Evolutionary conservation across 169 alveolate species (phyloP), one percentile per base, ranked within the genome.

Genomic region (Perkinsus chesapeaki): DNA sequence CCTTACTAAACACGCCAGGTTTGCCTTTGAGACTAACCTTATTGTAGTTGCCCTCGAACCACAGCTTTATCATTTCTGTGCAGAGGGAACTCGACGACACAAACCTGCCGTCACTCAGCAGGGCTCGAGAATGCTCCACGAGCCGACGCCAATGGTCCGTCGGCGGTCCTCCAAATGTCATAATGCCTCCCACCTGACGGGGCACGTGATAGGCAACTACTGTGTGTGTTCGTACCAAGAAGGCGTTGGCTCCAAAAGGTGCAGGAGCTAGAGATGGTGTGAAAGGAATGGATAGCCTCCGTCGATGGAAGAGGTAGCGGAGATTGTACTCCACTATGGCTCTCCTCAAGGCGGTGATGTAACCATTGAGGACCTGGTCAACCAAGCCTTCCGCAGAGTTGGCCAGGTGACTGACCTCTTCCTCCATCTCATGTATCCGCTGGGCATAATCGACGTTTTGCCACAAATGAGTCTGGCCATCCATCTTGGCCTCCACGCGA

Each of bases 301-400:
- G 16, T 72, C 48, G 3, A 48, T 91, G 92, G 92, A 37, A n/a
- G 92, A 39, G n/a, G 38, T 37, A 39, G 12, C 60, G 39, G n/a
- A 91, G 39, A 36, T 38, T 38, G 92, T 91, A 91, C 39, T 91
- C 92, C 38, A 91, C 92, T 16, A 91, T 39, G 9, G 72, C 92
- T 72, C 27, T 91, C 60, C 92, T 31, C 72, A 37, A 38, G 0
- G 92, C 92, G 38, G 39, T 5, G 72, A 37, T 23, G 92, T 91
- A 91, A 72, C 16, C 38, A 72, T 38, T n/a, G 72, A 27, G 10
- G 72, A 91, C 47, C 60, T 91, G 34, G 1, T 19, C 36, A 27
- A 39, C 31, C 12, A 60, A 60, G 72, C 72, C 72, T 10, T 20
- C 37, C 31, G 3, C 7, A 27, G 82, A 23, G 27, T 1, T 0